phyloP scores from a whole-genome alignment of 331 rosid species.

The Acacia pycnantha region DNA sequence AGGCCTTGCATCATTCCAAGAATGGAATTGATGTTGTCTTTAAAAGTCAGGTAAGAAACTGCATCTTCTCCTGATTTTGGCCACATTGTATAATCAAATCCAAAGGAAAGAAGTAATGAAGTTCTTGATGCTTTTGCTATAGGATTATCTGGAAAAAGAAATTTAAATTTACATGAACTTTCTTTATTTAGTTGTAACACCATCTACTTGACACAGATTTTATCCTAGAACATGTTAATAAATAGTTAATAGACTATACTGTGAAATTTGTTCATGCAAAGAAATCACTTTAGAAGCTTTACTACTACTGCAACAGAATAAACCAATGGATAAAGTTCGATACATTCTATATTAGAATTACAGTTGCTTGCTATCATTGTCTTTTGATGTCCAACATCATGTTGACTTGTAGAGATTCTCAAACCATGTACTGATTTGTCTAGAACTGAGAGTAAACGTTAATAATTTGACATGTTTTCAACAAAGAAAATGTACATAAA shows the following conservation, averaged over 20 bases:
- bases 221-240: neutral
- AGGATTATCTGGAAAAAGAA: neutral
- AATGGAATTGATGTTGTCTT: conserved; percentile 76
- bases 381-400: neutral
- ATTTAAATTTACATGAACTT: neutral
- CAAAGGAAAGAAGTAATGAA: neutral
- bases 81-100: neutral
- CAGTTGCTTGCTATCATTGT: neutral
- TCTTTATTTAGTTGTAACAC: neutral
- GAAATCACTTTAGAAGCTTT: neutral
- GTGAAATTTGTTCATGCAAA: neutral
- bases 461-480: neutral
- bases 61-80: conserved; percentile 18
- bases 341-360: neutral
- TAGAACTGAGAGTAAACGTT: neutral
- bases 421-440: neutral
- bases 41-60: conserved; percentile 58
- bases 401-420: conserved; percentile 2
- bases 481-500: neutral
- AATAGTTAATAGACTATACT: neutral
- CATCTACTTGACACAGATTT: neutral
- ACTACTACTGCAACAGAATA: neutral
- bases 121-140: neutral
- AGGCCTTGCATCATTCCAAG: conserved; percentile 65
- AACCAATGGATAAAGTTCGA: conserved; percentile 8